Base-by-base conservation (phyloP, 805 yeast genomes). In the Zygotorulaspora danielsina region DNA sequence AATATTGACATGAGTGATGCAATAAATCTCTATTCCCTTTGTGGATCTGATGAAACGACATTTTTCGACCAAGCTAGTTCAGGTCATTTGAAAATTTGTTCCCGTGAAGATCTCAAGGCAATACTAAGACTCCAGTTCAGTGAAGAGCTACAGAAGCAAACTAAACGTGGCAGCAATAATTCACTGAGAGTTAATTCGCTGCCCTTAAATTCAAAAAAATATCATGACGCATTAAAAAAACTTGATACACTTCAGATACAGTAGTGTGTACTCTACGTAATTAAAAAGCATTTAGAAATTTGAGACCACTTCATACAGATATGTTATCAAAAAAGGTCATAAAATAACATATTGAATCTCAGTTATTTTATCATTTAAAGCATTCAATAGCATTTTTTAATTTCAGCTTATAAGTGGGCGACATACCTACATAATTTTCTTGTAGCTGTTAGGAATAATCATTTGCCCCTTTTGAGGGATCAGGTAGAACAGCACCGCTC, bases 51-150 rank as follows among this genome's bases (percentile, higher is more conserved):
- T 34, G 63, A 57, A 33, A 36, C 27, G 1, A 39, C 42, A 4
- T 41, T 61, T 6, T 43, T 58, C 15, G 33, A 51, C 19, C 41
- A 47, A 22, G 22, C 52, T 6, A 47, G 53, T 25, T 39, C 44
- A 5, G 46, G 49, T 2, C 48, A 51, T 24, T 35, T 60, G 4
- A 19, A 38, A 8, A 43, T 36, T 20, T 52, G 46, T 15, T 36
- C 53, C 2, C 30, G 35, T 10, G 49, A 43, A 15, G 59, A 57
- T 31, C 36, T 59, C 19, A 58, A 55, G 36, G 54, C 46, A 16
- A 50, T 58, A 6, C n/a, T 61, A 21, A 50, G 63, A 41, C 37
- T 61, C 21, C 59, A 50, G 26, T 54, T 57, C 25, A 60, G 64
- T 36, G 64, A 60, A 24, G 59, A 57, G 12, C 20, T 58, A 9